These are phyloP conservation scores for Floccularia luteovirens DNA, from an alignment of 768 basidiomycete genomes.

Conservation along the genomic window DNA sequence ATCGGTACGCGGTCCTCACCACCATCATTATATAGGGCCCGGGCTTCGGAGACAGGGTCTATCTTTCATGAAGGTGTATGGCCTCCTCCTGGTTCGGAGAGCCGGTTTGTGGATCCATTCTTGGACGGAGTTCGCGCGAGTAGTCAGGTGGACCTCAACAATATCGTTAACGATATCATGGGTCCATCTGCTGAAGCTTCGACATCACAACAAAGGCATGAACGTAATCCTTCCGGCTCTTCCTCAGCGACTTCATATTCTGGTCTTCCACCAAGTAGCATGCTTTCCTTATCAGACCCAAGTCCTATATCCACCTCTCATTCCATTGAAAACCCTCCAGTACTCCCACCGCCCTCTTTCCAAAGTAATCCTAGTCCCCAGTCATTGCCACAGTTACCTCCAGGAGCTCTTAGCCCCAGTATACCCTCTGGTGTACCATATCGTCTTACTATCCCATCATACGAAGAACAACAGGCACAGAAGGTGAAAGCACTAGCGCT, in stretches of 20 bases:
- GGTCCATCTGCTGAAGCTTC: conserved; percentile 17
- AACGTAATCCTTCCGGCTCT: background rate
- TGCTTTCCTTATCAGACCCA: no score
- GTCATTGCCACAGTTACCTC: no score
- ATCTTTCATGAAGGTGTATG: conserved; percentile 42
- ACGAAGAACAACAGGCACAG: no score
- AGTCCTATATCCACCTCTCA: no score
- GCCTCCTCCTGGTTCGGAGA: conserved; percentile 27
- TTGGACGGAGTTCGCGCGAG: conserved; percentile 12
- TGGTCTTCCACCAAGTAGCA: background rate
- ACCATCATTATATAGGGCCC: conserved; percentile 27
- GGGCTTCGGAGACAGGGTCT: conserved; percentile 35
- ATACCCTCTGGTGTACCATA: no score
- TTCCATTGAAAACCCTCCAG: no score
- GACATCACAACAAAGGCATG: background rate
- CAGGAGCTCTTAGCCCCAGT: no score
- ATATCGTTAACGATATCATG: conserved; percentile 43
- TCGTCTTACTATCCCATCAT: no score
- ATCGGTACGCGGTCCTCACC: conserved; percentile 16
- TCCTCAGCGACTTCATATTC: background rate
- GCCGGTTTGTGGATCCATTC: conserved; percentile 31
- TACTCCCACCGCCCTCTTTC: no score
- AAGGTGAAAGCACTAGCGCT: no score
- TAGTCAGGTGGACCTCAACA: conserved; percentile 25
- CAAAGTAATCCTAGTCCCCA: no score